Conservation (phyloP, 2,329 filamentous ascomycete species). For the Hypoxylon sp. region DNA sequence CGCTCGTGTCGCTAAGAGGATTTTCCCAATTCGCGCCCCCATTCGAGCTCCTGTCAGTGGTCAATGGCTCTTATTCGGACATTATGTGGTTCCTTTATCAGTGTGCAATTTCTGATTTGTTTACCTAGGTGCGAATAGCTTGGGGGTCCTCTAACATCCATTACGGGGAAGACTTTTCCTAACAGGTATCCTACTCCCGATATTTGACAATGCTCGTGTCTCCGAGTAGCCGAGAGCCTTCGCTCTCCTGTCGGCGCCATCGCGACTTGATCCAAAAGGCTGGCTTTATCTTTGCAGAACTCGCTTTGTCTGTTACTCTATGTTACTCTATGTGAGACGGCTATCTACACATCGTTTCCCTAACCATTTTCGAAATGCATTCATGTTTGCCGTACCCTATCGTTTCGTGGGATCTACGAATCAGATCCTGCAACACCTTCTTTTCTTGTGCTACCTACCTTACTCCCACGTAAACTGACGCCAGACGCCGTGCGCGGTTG, state of each 20-base stretch:
- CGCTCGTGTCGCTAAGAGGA: constrained; percentile 46
- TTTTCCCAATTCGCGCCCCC: constrained; percentile 45
- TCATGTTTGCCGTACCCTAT: constrained; percentile 18
- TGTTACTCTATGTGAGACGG: constrained; percentile 31
- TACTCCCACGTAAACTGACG: constrained; percentile 23
- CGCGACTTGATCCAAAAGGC: constrained; percentile 12
- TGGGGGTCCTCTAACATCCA: constrained; percentile 24
- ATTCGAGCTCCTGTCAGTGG: constrained; percentile 43
- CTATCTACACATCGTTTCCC: constrained; percentile 23
- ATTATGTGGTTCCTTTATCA: constrained; percentile 47
- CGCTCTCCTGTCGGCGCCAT: constrained; percentile 23
- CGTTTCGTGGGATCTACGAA: constrained; percentile 14
- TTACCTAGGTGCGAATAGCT: constrained; percentile 39
- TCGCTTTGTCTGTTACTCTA: constrained; percentile 12
- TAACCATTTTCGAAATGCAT: constrained; percentile 16
- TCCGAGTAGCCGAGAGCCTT: constrained; percentile 41
- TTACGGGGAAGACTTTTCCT: constrained; percentile 35
- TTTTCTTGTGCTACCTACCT: constrained; percentile 27
- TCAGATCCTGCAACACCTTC: constrained; percentile 23
- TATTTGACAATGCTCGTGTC: constrained; percentile 41
- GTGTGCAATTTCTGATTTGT: constrained; percentile 44
- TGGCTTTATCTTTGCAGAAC: constrained; percentile 17
- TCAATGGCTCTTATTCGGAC: constrained; percentile 50
- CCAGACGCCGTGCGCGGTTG: constrained; percentile 28
- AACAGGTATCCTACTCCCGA: constrained; percentile 31